These are phyloP conservation scores for Calonectria montana DNA, from an alignment of 2,329 filamentous ascomycete species.

Conservation along the genomic window DNA sequence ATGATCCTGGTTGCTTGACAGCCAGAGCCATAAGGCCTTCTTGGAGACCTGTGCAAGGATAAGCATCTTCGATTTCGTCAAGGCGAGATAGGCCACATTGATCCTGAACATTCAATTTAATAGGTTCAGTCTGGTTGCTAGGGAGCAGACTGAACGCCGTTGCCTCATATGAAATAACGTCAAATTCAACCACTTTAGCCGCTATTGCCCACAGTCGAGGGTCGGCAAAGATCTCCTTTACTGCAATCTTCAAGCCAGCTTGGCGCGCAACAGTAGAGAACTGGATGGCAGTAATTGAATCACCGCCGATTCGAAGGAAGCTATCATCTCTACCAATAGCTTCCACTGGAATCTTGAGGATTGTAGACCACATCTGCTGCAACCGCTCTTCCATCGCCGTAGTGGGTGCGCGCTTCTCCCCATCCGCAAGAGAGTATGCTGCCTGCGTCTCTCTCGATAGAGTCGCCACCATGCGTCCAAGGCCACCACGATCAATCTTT, in stretches of 20 bases:
- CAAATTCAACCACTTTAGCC: neutral
- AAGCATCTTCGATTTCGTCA: constrained; percentile 44
- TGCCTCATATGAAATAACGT: neutral
- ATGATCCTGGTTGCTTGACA: constrained; percentile 15
- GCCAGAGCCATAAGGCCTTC: constrained; percentile 46
- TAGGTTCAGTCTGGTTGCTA: neutral
- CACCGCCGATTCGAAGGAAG: constrained; percentile 12
- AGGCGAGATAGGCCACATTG: neutral
- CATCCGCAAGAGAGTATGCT: constrained; percentile 19
- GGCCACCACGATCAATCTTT: neutral
- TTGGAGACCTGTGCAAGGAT: constrained; percentile 50
- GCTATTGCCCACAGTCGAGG: neutral
- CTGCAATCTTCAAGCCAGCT: neutral
- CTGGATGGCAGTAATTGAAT: constrained; percentile 36
- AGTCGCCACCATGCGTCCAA: constrained; percentile 5
- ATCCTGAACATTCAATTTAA: neutral
- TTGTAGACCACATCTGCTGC: constrained; percentile 47
- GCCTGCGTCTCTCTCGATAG: constrained; percentile 13
- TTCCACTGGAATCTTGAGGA: constrained; percentile 42
- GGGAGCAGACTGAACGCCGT: neutral
- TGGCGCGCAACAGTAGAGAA: constrained; percentile 4
- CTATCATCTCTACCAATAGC: constrained; percentile 26
- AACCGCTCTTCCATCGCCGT: constrained; percentile 25
- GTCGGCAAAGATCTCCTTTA: constrained; percentile 11
- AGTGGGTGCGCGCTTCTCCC: neutral